Evolutionary conservation across 1,139 yeast genomes (phyloP).

Genomic region (Suhomyces coccinellae): DNA sequence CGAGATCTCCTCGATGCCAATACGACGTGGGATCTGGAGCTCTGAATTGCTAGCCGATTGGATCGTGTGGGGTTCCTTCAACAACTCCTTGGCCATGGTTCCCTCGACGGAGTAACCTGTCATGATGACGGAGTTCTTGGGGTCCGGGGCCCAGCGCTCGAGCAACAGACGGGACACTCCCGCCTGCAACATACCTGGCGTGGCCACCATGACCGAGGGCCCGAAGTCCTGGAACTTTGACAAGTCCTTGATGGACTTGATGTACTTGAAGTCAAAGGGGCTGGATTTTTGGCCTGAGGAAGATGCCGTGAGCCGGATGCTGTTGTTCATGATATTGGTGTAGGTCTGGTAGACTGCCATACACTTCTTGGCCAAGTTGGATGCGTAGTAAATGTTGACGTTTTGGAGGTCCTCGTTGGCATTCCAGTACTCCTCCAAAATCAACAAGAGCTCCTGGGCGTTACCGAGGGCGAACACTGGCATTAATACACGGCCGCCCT

Average conservation of each 20-base stretch:
- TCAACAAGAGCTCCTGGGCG: conserved; percentile 88
- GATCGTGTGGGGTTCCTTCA: conserved; percentile 86
- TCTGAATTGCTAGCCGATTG: conserved; percentile 82
- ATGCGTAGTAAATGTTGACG: conserved; percentile 85
- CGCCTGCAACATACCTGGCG: conserved; percentile 97
- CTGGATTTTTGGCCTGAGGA: conserved; percentile 45
- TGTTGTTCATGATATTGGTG: conserved; percentile 95
- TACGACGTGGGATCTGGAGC: conserved; percentile 78
- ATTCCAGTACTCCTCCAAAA: conserved; percentile 93
- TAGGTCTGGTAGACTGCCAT: conserved; percentile 97
- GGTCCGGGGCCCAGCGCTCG: conserved; percentile 97
- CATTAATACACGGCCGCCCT: conserved; percentile 88
- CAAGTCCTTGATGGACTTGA: conserved; percentile 74
- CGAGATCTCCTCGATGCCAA: conserved; percentile 90
- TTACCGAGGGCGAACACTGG: conserved; percentile 97
- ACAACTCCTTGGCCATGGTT: conserved; percentile 88
- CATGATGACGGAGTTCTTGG: conserved; percentile 79
- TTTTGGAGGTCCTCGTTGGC: conserved; percentile 78
- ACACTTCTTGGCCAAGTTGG: conserved; percentile 91
- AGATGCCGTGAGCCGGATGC: conserved; percentile 68
- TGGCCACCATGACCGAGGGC: conserved; percentile 93
- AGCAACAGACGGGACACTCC: conserved; percentile 89
- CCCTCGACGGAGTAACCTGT: conserved; percentile 99
- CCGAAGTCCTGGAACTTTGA: conserved; percentile 91
- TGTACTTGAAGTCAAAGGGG: conserved; percentile 88